Evolutionary conservation across 2,329 filamentous ascomycete genomes (phyloP).

Genomic region (Sporothrix brunneoviolacea): DNA sequence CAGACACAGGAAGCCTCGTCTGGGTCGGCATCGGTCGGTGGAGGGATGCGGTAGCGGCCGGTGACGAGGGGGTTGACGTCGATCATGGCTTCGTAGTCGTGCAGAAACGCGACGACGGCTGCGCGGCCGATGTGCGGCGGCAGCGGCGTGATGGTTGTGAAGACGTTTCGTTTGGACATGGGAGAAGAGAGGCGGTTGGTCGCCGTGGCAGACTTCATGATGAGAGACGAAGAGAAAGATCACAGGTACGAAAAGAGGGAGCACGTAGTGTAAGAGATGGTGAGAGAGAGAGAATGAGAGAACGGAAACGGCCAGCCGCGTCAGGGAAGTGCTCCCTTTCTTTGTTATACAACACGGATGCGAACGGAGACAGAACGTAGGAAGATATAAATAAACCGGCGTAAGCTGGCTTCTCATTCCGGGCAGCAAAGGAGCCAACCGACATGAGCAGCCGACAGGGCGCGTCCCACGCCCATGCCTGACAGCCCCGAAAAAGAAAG

Average conservation of each 20-base stretch:
- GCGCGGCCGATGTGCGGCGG: constrained; percentile 61
- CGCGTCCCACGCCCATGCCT: no score
- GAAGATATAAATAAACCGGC: no score
- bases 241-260: not conserved
- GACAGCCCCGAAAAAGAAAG: no score
- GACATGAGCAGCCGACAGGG: no score
- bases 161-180: constrained; percentile 65
- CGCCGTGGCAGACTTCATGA: constrained; percentile 18
- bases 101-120: constrained; percentile 67
- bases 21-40: constrained; percentile 57
- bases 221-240: not conserved
- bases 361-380: no score
- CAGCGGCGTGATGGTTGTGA: constrained; percentile 74
- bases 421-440: no score
- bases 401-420: not conserved
- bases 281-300: not conserved
- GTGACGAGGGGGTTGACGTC: constrained; percentile 79
- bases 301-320: no score
- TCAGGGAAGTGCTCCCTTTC: no score
- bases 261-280: not conserved
- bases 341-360: no score
- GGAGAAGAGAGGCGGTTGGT: not conserved
- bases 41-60: constrained; percentile 59
- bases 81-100: constrained; percentile 77
- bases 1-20: constrained; percentile 69